Evolutionary conservation across 257 asterid species (phyloP), one percentile per base, ranked within the genome.

Genomic region (Solanum pimpinellifolium): DNA sequence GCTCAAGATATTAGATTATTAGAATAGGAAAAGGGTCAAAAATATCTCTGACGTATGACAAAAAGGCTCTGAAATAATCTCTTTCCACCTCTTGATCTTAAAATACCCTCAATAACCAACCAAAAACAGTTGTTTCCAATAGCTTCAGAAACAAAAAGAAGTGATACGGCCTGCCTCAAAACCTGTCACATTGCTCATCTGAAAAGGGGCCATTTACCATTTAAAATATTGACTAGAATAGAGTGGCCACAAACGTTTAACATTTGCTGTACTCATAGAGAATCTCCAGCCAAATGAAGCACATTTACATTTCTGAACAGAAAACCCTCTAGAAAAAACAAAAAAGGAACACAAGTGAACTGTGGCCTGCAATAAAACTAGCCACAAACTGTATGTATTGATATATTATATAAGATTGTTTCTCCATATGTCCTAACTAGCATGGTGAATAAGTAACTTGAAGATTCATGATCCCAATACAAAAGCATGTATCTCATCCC

Each of bases 401-500:
- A 47, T 83, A 72, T 87, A 65, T 16, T 80, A 68, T 70, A 29
- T 83, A 49, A 59, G 76, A 14, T 16, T 80, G 23, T 47, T 39
- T 68, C 37, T 77, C 83, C 84, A 23, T 46, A 65, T 21, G 46
- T 5, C 72, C 83, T 21, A 73, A 49, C 42, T 47, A 80, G 69
- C 44, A 49, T 80, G 44, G 18, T 10, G 68, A 80, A 80, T 80
- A 80, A 18, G 85, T 11, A 29, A 49, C 68, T 80, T 47, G 85
- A 80, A 80, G 46, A 49, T 11, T 80, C 77, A 80, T 56, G 91
- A 86, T 80, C 98, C 99, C 86, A 93, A 93, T 84, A 96, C 77
- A 74, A 96, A 92, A 68, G 99, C 94, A 84, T 91, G 97, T 86
- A 97, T 92, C 93, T 97, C 99, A 56, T 94, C 89, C 99, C 99